phyloP scores from a whole-genome alignment of 495 filamentous ascomycete genomes.

The Lichenothelia convexa region DNA sequence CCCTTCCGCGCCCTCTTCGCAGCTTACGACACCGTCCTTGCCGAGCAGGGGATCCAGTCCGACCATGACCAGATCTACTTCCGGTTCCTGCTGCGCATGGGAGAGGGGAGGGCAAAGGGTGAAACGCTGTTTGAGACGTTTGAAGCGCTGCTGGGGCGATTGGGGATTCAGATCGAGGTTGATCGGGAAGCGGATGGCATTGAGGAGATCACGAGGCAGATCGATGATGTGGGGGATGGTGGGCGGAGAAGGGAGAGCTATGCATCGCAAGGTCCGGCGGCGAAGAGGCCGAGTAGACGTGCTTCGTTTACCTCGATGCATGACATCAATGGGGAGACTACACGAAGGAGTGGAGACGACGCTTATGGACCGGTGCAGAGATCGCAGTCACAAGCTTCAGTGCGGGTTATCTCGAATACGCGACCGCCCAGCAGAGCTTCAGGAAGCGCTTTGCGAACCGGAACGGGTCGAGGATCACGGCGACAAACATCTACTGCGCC shows the following conservation, averaged over 20 bases:
- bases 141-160: conserved; percentile 38
- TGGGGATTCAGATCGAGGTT: conserved; percentile 51
- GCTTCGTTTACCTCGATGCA: conserved; percentile 39
- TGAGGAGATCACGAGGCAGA: conserved; percentile 17
- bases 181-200: conserved; percentile 25
- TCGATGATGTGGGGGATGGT: conserved; percentile 7
- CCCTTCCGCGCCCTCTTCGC: conserved; percentile 66
- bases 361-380: conserved; percentile 13
- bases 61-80: conserved; percentile 58
- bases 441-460: too few relatives aligned
- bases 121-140: conserved; percentile 42
- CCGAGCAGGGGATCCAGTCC: conserved; percentile 43
- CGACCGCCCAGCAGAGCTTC: too few relatives aligned
- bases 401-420: too few relatives aligned
- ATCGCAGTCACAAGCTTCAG: not conserved
- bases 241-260: too few relatives aligned
- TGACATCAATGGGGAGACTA: conserved; percentile 21
- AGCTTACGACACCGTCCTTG: conserved; percentile 57
- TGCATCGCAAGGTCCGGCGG: too few relatives aligned
- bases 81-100: conserved; percentile 66
- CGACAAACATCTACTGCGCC: too few relatives aligned
- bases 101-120: conserved; percentile 28
- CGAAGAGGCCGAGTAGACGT: too few relatives aligned
- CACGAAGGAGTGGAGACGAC: conserved; percentile 27
- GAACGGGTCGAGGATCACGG: too few relatives aligned